Base-by-base conservation (phyloP, 2,329 filamentous ascomycete species). In the Xylaria hypoxylon region DNA sequence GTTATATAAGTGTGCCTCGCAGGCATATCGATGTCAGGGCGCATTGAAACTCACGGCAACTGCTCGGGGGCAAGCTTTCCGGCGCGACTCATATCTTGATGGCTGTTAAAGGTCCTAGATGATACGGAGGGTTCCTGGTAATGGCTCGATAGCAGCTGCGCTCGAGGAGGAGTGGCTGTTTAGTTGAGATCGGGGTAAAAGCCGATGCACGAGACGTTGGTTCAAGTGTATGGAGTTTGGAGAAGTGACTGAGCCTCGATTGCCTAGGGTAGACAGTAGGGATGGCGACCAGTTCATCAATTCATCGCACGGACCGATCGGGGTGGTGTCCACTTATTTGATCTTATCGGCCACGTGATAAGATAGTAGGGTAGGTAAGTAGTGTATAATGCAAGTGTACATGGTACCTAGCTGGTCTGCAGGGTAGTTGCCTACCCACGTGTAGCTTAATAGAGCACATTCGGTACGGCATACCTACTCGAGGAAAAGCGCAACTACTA, bases 31-130 rank as follows among this genome's bases (percentile, higher is more conserved):
- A 63, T 24, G 5, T 7, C 59, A 65, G 70, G 58, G 58, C 75
- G 76, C 69, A n/a, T n/a, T n/a, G n/a, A n/a, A 64, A 85, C 91
- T 79, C 85, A 96, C 94, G 94, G 92, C 87, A 98, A 98, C 86
- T 97, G 94, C 92, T 99, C 96, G 84, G 96, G 94, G 85, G 94
- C 94, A 88, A 98, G 92, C 89, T 97, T 98, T 85, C 90, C 91
- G 86, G 89, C 90, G 85, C 93, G 92, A 93, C 91, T 96, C 93
- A 97, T 97, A 90, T 89, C 91, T 94, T 89, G 86, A 84, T 83
- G 80, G 77, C 71, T 68, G 62, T 66, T 68, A 42, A 65, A 70
- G 59, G 40, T 70, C 62, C 35, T 62, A 63, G 62, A 24, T 55
- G 57, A 68, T 69, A 65, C 67, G 47, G 62, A 15, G 52, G 31